Conservation (phyloP, 345 rosid genomes). For the Hypericum androsaemum region DNA sequence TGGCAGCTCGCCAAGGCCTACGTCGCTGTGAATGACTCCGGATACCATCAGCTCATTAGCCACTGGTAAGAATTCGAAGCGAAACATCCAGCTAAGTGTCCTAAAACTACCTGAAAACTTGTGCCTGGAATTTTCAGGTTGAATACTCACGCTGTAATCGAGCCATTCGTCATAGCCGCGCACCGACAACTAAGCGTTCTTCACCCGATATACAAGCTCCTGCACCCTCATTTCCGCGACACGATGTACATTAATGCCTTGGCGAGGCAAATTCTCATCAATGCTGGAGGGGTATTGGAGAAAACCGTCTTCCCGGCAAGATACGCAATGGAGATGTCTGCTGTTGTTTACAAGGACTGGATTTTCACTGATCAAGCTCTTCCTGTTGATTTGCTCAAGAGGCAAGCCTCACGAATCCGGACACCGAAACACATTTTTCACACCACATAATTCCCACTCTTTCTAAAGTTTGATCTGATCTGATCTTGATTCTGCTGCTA, state of each 20-base stretch:
- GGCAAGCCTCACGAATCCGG: constrained; percentile 32
- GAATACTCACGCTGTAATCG: constrained; percentile 76
- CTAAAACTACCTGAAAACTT: background rate
- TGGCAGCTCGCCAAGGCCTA: constrained; percentile 97
- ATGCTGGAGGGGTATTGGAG: constrained; percentile 69
- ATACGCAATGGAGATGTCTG: constrained; percentile 76
- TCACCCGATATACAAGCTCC: constrained; percentile 78
- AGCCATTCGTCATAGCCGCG: constrained; percentile 79
- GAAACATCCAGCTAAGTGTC: background rate
- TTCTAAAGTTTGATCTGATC: background rate
- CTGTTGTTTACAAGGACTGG: constrained; percentile 63
- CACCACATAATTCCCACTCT: background rate
- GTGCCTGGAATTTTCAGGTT: constrained; percentile 38
- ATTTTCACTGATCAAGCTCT: constrained; percentile 71
- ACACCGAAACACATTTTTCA: too few species aligned
- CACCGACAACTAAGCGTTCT: constrained; percentile 69
- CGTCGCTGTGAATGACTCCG: constrained; percentile 76
- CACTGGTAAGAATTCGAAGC: constrained; percentile 52
- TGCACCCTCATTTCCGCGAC: constrained; percentile 87
- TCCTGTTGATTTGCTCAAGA: constrained; percentile 66
- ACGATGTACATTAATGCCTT: constrained; percentile 87
- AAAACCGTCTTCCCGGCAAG: constrained; percentile 62
- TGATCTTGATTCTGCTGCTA: background rate
- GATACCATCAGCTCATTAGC: constrained; percentile 84
- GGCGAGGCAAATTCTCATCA: constrained; percentile 76